Conservation (phyloP, 371 early-diverging fungal genomes). For the Mucor circinelloides region DNA sequence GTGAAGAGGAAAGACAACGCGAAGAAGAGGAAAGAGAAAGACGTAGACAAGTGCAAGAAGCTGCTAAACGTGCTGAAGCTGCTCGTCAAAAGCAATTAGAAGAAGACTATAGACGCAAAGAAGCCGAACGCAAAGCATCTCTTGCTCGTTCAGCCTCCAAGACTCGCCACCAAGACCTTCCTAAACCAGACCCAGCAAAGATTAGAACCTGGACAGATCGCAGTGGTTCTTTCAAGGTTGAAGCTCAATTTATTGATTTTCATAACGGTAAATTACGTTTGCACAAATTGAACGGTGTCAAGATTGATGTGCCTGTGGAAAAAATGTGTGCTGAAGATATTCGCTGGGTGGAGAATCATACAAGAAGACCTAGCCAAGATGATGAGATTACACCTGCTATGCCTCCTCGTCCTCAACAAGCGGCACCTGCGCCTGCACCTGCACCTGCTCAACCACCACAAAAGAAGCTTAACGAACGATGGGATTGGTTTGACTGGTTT, state of each 20-base stretch:
- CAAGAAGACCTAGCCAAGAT: neutral
- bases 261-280: slow-evolving; percentile 85
- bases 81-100: slow-evolving; percentile 44
- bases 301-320: slow-evolving; percentile 88
- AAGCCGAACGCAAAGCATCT: slow-evolving; percentile 30
- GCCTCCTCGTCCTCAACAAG: slow-evolving; percentile 30
- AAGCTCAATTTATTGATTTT: slow-evolving; percentile 81
- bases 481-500: slow-evolving; percentile 92
- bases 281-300: slow-evolving; percentile 93
- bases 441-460: slow-evolving; percentile 19
- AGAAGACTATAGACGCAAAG: slow-evolving; percentile 35
- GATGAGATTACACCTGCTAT: slow-evolving; percentile 58
- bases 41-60: slow-evolving; percentile 27
- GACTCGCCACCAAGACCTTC: slow-evolving; percentile 17
- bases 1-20: slow-evolving; percentile 16
- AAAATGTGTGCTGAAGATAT: slow-evolving; percentile 83
- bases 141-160: slow-evolving; percentile 25
- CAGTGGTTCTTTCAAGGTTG: slow-evolving; percentile 89
- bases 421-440: slow-evolving; percentile 19
- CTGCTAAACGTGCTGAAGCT: slow-evolving; percentile 37
- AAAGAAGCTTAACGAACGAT: slow-evolving; percentile 61
- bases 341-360: slow-evolving; percentile 53
- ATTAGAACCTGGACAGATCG: slow-evolving; percentile 92
- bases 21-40: slow-evolving; percentile 23
- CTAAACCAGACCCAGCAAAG: slow-evolving; percentile 59